Base-by-base conservation (phyloP, 345 rosid species). In the Mallotus nudiflorus region DNA sequence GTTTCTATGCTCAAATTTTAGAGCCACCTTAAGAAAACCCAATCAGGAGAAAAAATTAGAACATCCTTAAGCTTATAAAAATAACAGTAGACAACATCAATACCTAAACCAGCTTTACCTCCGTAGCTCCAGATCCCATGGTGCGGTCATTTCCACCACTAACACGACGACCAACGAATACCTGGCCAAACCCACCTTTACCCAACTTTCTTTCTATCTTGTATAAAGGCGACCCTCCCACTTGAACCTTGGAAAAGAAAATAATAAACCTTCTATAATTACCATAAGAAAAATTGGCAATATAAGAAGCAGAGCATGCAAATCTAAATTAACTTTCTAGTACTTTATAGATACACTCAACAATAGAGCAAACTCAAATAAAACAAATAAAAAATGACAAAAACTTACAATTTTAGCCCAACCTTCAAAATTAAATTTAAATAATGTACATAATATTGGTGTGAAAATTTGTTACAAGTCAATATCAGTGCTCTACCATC, bases 91-190 rank as follows among this genome's bases (percentile, higher is more conserved):
- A n/a, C 0, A 24, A 54, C 9, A 16, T 68, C 28, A 37, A 4
- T 25, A 67, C 57, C 58, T 7, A 67, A 58, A 29, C 65, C 65
- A 22, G 66, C 6, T 77, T 70, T 79, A 95, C 99, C 97, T 95
- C 97, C 76, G 80, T 9, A 66, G 95, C 91, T 37, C 88, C 91
- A 61, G 97, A 74, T 73, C 97, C 97, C 14, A n/a, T 25, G 3
- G 70, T 16, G 5, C 80, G 72, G 12, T 71, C 80, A 72, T 54
- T 77, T 48, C 81, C 81, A n/a, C 76, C 80, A 27, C 10, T 54
- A 37, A 64, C 73, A 40, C 81, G 77, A 49, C 81, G 81, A 19
- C 81, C 81, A 27, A 77, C 81, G 29, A 77, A 77, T n/a, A 77
- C 81, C 46, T 77, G 81, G 56, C 81, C 81, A 27, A 77, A 77